Percentiles rank a stretch among this genome's conserved stretches.
These are phyloP conservation scores for Hypholoma fasciculare DNA, from an alignment of 768 basidiomycete species.

Conservation along the genomic window DNA sequence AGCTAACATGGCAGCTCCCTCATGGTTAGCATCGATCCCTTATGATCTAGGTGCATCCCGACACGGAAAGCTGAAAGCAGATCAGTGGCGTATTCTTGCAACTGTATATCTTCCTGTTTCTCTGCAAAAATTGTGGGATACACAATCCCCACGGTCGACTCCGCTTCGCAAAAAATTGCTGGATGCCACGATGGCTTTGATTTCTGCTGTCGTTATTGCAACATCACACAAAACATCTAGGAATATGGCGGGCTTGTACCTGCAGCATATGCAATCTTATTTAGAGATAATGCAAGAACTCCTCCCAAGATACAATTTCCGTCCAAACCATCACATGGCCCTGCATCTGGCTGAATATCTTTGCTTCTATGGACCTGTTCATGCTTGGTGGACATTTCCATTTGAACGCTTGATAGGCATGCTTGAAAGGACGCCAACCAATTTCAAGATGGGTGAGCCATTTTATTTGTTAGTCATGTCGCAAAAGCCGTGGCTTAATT, in stretches of 20 bases:
- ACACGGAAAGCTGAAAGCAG: conserved; percentile 31
- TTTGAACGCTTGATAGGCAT: conserved; percentile 35
- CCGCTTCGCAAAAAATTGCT: conserved; percentile 7
- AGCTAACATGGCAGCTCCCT: conserved; percentile 19
- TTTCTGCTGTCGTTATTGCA: conserved; percentile 19
- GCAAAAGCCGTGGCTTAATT: no score
- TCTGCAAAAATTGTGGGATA: conserved; percentile 33
- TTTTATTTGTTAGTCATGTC: no score
- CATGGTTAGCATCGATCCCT: conserved; percentile 24
- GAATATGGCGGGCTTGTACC: conserved; percentile 6
- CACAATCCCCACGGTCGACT: conserved; percentile 11
- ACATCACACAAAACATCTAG: conserved; percentile 19
- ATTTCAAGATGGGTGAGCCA: conserved; percentile 18
- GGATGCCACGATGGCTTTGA: conserved; percentile 20
- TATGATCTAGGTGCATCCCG: conserved; percentile 17
- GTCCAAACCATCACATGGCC: conserved; percentile 38
- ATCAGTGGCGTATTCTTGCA: conserved; percentile 36
- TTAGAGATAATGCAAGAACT: conserved; percentile 26
- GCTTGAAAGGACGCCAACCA: conserved; percentile 16
- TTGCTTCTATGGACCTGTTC: conserved; percentile 31
- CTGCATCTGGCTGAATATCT: conserved; percentile 36
- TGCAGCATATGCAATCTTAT: conserved; percentile 24
- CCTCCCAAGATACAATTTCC: conserved; percentile 26
- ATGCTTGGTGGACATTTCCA: conserved; percentile 34
- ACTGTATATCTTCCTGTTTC: conserved; percentile 32